Evolutionary conservation across 2,329 filamentous ascomycete species (phyloP).

Genomic region (Colletotrichum orbiculare): DNA sequence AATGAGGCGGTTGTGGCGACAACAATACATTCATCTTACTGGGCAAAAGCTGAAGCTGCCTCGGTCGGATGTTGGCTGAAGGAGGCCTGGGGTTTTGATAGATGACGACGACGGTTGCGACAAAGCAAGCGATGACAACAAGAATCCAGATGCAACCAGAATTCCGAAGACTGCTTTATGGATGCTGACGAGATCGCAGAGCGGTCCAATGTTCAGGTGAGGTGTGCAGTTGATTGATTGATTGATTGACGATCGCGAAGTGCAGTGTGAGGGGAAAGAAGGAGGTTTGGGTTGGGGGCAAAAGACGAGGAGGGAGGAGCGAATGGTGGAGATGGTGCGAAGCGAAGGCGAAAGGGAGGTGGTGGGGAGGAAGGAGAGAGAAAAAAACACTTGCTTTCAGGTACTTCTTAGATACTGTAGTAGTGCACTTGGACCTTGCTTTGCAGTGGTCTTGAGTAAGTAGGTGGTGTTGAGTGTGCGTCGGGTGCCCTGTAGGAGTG

Average conservation of each 20-base stretch:
- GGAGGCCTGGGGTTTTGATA: constrained; percentile 11
- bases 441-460: no score
- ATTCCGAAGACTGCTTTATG: background rate
- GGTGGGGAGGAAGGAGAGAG: background rate
- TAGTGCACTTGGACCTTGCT: constrained; percentile 5
- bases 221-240: background rate
- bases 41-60: constrained; percentile 6
- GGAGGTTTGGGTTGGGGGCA: constrained; percentile 28
- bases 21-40: constrained; percentile 71
- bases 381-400: no score
- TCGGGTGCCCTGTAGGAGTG: no score
- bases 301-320: constrained; percentile 21
- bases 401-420: background rate
- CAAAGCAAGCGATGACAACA: constrained; percentile 27
- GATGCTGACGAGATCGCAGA: background rate
- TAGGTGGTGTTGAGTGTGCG: no score
- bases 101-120: constrained; percentile 35
- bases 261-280: constrained; percentile 35
- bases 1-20: constrained; percentile 68
- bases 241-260: constrained; percentile 11
- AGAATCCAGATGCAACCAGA: constrained; percentile 34
- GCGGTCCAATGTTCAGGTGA: background rate
- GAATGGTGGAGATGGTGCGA: constrained; percentile 28
- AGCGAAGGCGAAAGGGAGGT: constrained; percentile 16
- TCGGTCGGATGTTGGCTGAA: constrained; percentile 16